Conservation (phyloP, 257 asterid genomes). For the Fraxinus americana region DNA sequence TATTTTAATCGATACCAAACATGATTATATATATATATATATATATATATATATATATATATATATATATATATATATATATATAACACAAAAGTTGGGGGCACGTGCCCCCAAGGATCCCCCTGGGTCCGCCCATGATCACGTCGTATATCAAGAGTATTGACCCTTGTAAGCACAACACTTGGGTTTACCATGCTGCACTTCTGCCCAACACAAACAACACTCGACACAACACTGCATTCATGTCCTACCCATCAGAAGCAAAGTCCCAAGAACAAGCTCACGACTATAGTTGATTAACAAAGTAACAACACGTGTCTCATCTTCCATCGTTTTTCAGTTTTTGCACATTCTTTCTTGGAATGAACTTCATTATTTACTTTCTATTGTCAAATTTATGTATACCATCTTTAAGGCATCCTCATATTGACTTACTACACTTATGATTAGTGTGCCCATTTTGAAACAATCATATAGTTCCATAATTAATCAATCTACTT, state of each 20-base stretch:
- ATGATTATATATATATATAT: too few species aligned
- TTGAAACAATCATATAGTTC: too few species aligned
- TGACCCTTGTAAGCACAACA: not conserved
- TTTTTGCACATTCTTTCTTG: not conserved
- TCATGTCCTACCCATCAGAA: not conserved
- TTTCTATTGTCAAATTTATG: not conserved
- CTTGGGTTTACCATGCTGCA: not conserved
- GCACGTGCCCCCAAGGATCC: too few species aligned
- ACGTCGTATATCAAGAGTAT: too few species aligned
- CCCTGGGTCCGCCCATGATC: too few species aligned
- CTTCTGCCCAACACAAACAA: not conserved
- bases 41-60: too few species aligned
- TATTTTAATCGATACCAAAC: too few species aligned
- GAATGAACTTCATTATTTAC: not conserved
- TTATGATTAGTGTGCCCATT: not conserved
- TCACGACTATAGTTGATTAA: too few species aligned
- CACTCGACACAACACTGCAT: not conserved
- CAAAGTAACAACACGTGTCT: not conserved
- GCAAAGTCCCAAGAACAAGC: too few species aligned
- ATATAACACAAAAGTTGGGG: too few species aligned
- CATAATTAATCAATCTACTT: too few species aligned
- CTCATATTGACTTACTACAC: not conserved
- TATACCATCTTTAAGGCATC: not conserved
- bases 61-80: too few species aligned
- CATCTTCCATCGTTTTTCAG: not conserved